Base-by-base conservation (phyloP, 148 eudicot species). In the Oxyria digyna region DNA sequence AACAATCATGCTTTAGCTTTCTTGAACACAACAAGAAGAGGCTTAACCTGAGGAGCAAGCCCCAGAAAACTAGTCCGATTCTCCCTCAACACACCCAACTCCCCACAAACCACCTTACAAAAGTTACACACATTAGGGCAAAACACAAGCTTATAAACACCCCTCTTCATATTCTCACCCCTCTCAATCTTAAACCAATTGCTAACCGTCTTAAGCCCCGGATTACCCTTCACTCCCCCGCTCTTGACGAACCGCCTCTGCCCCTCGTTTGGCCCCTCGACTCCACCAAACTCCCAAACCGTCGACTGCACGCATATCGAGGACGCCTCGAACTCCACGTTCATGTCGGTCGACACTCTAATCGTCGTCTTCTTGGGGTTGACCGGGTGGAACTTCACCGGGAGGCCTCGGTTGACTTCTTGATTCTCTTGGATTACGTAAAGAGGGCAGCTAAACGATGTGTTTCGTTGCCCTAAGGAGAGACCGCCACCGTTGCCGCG, bases 111-210 rank as follows among this genome's bases (percentile, higher is more conserved):
- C 10, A 85, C 83, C 72, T 70, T 79, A 67, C 87, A 85, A 40
- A 59, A 62, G 7, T 74, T 62, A 71, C 89, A 85, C 49, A 85
- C 85, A 73, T 77, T 74, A 1, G 87, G 89, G 71, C 89, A 86
- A 70, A 54, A 83, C 52, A 86, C 83, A 33, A 86, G 72, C 79
- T 81, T 83, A 48, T 83, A 83, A 12, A 78, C 80, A 77, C 43
- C 37, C 8, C 27, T 33, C 63, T 29, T 55, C 67, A 21, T 1
- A 10, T 40, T 67, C 0, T 45, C 83, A 24, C 10, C 71, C 49
- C 75, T 71, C 59, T 78, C 86, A 3, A 87, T 77, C 83, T 72
- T 87, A 69, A 87, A 87, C 86, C 83, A 83, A 43, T 75, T 80
- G 62, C 81, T 78, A 1, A 75, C 0, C 6, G 86, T 83, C 23